Conservation (phyloP, 345 rosid genomes). For the Linum tenue region DNA sequence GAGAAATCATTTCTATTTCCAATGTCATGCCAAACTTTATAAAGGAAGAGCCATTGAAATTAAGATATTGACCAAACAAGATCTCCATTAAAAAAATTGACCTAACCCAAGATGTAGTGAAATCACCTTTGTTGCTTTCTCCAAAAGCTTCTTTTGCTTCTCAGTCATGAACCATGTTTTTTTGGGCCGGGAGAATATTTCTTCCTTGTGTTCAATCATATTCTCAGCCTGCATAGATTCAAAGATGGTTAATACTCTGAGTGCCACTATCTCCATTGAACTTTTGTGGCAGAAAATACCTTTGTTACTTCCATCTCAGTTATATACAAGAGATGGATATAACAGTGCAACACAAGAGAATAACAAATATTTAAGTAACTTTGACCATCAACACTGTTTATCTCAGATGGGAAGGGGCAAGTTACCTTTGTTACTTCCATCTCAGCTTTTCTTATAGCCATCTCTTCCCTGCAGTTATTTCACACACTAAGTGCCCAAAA, state of each 20-base stretch:
- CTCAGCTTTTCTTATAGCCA: slow-evolving; percentile 86
- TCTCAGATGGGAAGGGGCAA: slow-evolving; percentile 3
- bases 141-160: slow-evolving; percentile 73
- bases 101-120: neutral
- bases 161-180: slow-evolving; percentile 87
- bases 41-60: neutral
- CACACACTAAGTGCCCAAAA: slow-evolving; percentile 5
- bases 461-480: slow-evolving; percentile 63
- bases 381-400: neutral
- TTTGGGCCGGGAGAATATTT: slow-evolving; percentile 80
- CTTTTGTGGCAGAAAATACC: neutral
- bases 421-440: slow-evolving; percentile 87
- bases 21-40: neutral
- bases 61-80: neutral
- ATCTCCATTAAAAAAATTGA: neutral
- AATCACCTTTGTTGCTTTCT: slow-evolving; percentile 56
- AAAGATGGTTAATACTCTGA: slow-evolving; percentile 7
- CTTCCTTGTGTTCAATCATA: slow-evolving; percentile 77
- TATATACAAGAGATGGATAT: neutral
- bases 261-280: neutral
- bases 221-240: slow-evolving; percentile 66
- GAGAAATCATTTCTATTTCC: neutral
- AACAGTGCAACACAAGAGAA: neutral
- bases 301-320: no score
- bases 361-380: neutral